These are phyloP conservation scores for Didymella glomerata DNA, from an alignment of 2,329 filamentous ascomycete species.

Conservation along the genomic window DNA sequence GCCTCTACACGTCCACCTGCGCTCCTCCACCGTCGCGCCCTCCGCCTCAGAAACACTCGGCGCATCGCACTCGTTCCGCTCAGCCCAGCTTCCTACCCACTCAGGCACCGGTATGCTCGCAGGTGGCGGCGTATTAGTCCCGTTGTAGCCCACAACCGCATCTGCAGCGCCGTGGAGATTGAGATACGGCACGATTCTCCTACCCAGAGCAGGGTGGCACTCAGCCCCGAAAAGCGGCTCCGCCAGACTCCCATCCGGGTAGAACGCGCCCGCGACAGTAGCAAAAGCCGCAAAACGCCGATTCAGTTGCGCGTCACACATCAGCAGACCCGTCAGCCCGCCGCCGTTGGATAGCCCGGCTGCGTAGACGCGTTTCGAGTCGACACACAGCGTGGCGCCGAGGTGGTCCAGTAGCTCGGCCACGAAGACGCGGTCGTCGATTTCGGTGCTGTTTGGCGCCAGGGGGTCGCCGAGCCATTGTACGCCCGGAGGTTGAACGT, in stretches of 20 bases:
- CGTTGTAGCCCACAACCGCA: conserved; percentile 35
- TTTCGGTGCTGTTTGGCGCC: conserved; percentile 37
- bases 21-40: conserved; percentile 23
- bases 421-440: conserved; percentile 57
- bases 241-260: conserved; percentile 36
- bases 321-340: conserved; percentile 57
- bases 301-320: conserved; percentile 55
- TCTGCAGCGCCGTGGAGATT: conserved; percentile 37
- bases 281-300: conserved; percentile 59
- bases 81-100: conserved; percentile 28
- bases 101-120: conserved; percentile 26
- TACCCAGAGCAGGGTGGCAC: conserved; percentile 18
- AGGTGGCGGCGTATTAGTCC: conserved; percentile 25
- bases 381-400: conserved; percentile 54
- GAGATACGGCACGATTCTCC: conserved; percentile 26
- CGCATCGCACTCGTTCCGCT: conserved; percentile 18
- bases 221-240: conserved; percentile 31
- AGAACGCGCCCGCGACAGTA: conserved; percentile 56
- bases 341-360: conserved; percentile 64
- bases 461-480: conserved; percentile 55
- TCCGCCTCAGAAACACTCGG: conserved; percentile 9
- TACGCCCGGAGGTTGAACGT: conserved; percentile 29
- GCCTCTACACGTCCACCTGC: conserved; percentile 29
- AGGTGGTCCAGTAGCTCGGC: conserved; percentile 52
- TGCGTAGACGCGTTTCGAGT: conserved; percentile 54